Conservation (phyloP, 805 yeast genomes). For the Candida ortonii region DNA sequence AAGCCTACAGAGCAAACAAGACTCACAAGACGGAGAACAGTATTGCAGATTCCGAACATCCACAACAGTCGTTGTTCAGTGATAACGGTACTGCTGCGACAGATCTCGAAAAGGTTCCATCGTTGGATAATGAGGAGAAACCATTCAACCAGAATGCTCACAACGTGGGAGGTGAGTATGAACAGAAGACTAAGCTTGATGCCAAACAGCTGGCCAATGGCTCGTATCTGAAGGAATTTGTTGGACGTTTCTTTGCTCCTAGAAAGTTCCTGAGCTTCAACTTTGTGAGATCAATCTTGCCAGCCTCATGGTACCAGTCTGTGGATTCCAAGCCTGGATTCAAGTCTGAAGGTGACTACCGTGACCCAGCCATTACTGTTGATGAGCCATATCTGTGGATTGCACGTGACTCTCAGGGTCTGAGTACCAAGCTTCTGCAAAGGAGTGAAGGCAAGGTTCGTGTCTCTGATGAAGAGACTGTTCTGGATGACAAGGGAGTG, state of each 20-base stretch:
- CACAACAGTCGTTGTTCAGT: conserved; percentile 15
- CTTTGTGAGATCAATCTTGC: conserved; percentile 40
- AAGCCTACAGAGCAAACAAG: conserved; percentile 1
- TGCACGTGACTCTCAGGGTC: conserved; percentile 64
- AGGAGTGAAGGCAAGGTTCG: conserved; percentile 54
- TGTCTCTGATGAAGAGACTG: conserved; percentile 57
- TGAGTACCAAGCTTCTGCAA: conserved; percentile 56
- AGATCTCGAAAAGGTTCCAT: conserved; percentile 18
- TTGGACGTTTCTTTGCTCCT: conserved; percentile 43
- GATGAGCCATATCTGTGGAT: conserved; percentile 68
- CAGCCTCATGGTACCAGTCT: conserved; percentile 29
- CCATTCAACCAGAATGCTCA: conserved; percentile 19
- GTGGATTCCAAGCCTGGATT: too few species aligned
- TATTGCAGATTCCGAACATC: neutral
- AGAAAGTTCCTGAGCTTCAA: conserved; percentile 39
- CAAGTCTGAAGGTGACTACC: conserved; percentile 33
- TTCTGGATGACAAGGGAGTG: conserved; percentile 55
- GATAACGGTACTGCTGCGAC: conserved; percentile 18
- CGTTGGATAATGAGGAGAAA: conserved; percentile 24
- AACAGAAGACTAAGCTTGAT: conserved; percentile 6
- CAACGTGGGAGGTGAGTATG: conserved; percentile 4
- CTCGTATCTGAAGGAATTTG: conserved; percentile 9
- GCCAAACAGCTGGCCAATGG: conserved; percentile 10
- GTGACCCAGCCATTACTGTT: conserved; percentile 56
- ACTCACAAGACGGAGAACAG: conserved; percentile 8